These are phyloP conservation scores for Phytopythium sindhum DNA, from an alignment of 352 stramenopile genomes.

Conservation along the genomic window DNA sequence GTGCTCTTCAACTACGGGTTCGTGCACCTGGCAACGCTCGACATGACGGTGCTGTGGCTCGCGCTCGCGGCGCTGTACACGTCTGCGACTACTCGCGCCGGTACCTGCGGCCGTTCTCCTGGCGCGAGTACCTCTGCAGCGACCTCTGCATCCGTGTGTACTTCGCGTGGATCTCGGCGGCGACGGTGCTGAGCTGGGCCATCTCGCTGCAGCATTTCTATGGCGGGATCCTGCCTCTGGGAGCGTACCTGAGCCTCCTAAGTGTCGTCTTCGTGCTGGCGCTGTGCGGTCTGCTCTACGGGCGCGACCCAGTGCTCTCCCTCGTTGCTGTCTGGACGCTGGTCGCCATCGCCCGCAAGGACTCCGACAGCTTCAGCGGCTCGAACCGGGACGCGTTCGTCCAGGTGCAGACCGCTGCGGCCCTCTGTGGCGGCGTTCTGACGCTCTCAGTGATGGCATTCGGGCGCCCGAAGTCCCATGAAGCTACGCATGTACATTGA, in stretches of 20 bases:
- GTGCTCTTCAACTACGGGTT: conserved; percentile 41
- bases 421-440: conserved; percentile 33
- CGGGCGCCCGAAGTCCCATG: conserved; percentile 20
- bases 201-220: conserved; percentile 39
- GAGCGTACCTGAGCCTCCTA: conserved; percentile 43
- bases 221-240: conserved; percentile 34
- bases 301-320: conserved; percentile 49
- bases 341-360: conserved; percentile 43
- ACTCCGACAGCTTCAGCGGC: conserved; percentile 18
- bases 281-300: conserved; percentile 42
- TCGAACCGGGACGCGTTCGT: conserved; percentile 24
- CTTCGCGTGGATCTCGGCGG: conserved; percentile 60
- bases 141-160: conserved; percentile 63
- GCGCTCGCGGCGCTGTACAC: conserved; percentile 62
- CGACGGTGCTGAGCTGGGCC: conserved; percentile 49
- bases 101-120: conserved; percentile 37
- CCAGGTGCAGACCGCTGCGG: conserved; percentile 37
- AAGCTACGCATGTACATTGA: conserved; percentile 23
- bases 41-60: conserved; percentile 59
- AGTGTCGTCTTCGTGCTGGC: conserved; percentile 37
- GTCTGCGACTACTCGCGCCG: conserved; percentile 46
- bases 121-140: conserved; percentile 55
- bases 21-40: conserved; percentile 33
- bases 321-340: conserved; percentile 50
- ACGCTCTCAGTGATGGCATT: conserved; percentile 27